Percentiles rank a stretch among this genome's conserved stretches.
These are phyloP conservation scores for Talaromyces liani DNA, from an alignment of 495 filamentous ascomycete species.

Conservation along the genomic window DNA sequence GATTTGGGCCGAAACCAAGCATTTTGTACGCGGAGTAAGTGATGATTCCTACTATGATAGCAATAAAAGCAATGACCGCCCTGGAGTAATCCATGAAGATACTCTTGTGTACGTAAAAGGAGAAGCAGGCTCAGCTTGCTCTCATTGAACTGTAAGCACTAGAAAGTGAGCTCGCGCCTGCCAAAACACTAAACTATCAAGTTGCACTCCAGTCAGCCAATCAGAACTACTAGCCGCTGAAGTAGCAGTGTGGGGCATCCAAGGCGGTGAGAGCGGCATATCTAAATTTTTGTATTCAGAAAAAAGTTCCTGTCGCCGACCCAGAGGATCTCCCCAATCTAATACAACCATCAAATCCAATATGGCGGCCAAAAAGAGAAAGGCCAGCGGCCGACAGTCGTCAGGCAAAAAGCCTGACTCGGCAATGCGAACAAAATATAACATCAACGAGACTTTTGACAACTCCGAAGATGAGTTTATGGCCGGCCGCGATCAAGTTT, in stretches of 20 bases:
- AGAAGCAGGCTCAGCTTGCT: not conserved
- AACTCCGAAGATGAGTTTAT: constrained; percentile 92
- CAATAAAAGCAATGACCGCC: constrained; percentile 30
- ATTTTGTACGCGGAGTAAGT: constrained; percentile 45
- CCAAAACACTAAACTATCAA: too few species aligned
- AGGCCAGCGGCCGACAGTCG: constrained; percentile 44
- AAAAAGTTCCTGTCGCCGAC: not conserved
- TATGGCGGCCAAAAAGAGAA: constrained; percentile 65
- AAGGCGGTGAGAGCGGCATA: constrained; percentile 20
- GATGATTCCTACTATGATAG: constrained; percentile 39
- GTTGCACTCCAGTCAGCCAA: not conserved
- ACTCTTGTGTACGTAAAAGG: not conserved
- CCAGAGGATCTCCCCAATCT: not conserved
- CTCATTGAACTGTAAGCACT: too few species aligned
- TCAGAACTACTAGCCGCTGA: not conserved
- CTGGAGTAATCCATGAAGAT: constrained; percentile 21
- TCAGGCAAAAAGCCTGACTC: constrained; percentile 41
- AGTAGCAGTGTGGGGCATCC: constrained; percentile 15
- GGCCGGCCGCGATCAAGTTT: constrained; percentile 70
- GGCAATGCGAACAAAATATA: constrained; percentile 29
- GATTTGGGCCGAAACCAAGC: constrained; percentile 64
- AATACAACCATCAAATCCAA: not conserved
- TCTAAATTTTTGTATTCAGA: not conserved
- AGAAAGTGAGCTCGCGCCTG: too few species aligned
- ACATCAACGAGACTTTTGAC: constrained; percentile 76